Base-by-base conservation (phyloP, 768 basidiomycete genomes). In the Phanerochaete carnosa region DNA sequence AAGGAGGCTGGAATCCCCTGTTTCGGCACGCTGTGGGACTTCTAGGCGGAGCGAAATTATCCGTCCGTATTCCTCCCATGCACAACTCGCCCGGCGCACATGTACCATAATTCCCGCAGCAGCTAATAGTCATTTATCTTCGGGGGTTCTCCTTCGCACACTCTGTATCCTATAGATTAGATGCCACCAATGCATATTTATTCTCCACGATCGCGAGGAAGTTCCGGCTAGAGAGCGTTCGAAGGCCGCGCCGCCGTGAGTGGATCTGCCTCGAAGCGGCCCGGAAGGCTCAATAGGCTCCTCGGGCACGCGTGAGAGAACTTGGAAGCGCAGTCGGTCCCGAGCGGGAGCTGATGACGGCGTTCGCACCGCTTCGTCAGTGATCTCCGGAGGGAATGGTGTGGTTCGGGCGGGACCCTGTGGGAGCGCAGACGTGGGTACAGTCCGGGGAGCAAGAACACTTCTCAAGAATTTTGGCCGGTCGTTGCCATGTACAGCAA, bases 21-120 rank as follows among this genome's bases (percentile, higher is more conserved):
- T 46, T 86, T 85, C 65, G 87, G 87, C 59, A 88, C 87, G 15
- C 76, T 89, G 29, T 88, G 87, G 87, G 87, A 88, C 73, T 89
- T 89, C 73, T 81, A 74, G 68, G 37, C 45, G 45, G n/a, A 1
- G 13, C 5, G 15, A 26, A 13, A 37, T 45, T 12, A 16, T 19
- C n/a, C 45, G 23, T n/a, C 33, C n/a, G 33, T 47, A 32, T 45
- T 39, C 23, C 43, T 37, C 37, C 35, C 19, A 3, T 32, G 19
- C 45, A 46, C 26, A 37, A 23, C 13, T n/a, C 12, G 32, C 26
- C 26, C 12, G 32, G 39, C 11, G 45, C 53, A 39, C 52, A 55
- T 45, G 49, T 43, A 47, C 52, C 33, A 28, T 46, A 25, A 26
- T 33, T 49, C 23, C 45, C 43, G 22, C 46, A 12, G 13, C 35